Conservation (phyloP, 306 rosid species). For the Luffa acutangula region DNA sequence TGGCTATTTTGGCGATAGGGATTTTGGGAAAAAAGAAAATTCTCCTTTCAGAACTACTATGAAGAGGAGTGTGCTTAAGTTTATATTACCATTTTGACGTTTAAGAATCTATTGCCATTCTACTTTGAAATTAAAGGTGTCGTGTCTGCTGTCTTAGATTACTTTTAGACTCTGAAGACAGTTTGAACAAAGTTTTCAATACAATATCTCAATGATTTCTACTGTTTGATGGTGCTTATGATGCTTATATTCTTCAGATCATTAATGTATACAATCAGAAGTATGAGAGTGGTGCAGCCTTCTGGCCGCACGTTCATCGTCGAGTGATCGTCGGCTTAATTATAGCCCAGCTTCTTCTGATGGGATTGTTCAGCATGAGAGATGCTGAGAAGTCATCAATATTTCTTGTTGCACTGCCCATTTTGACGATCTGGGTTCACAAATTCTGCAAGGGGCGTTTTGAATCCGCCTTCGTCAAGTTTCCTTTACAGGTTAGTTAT, state of each 20-base stretch:
- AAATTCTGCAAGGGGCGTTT: slow-evolving; percentile 72
- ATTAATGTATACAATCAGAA: slow-evolving; percentile 78
- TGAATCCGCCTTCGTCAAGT: slow-evolving; percentile 62
- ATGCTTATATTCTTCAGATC: slow-evolving; percentile 32
- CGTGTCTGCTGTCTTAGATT: neutral
- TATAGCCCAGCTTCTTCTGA: slow-evolving; percentile 60
- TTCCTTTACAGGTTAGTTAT: slow-evolving; percentile 62
- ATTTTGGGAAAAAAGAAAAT: neutral
- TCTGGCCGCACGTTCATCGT: slow-evolving; percentile 83
- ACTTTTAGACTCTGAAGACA: neutral
- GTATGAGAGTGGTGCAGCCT: slow-evolving; percentile 84
- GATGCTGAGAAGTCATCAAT: slow-evolving; percentile 37
- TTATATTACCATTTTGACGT: neutral
- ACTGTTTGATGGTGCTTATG: slow-evolving; percentile 7
- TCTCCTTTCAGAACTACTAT: neutral
- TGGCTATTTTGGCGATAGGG: neutral
- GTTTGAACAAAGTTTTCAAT: neutral
- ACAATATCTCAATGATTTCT: neutral
- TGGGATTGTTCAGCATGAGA: slow-evolving; percentile 73
- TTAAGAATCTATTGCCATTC: neutral
- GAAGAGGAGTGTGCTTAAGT: neutral
- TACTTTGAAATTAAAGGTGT: neutral
- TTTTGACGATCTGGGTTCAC: slow-evolving; percentile 76
- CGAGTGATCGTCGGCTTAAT: slow-evolving; percentile 57
- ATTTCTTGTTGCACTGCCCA: slow-evolving; percentile 49